A percentile compares a stretch with the other conserved stretches of the same genome.
Evolutionary conservation across 1,284 basidiomycete genomes (phyloP).

Genomic region (Ceratobasidium sp.): DNA sequence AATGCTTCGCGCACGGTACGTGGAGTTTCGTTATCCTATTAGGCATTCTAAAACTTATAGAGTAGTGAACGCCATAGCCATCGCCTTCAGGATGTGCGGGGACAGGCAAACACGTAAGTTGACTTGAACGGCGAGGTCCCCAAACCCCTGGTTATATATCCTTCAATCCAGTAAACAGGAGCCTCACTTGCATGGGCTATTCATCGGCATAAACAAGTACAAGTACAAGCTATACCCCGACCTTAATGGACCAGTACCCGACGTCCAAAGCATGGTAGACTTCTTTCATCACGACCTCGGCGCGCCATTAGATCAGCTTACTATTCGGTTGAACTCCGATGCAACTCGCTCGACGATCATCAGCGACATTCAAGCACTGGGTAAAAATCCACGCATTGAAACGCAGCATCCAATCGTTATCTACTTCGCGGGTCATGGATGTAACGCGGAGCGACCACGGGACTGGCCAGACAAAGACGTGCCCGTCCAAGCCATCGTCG

Average conservation of each 20-base stretch:
- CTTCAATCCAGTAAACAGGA: background rate
- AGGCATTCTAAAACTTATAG: too few species aligned
- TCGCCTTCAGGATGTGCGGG: too few species aligned
- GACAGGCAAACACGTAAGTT: too few species aligned
- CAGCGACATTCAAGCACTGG: conserved; percentile 67
- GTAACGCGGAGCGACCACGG: conserved; percentile 61
- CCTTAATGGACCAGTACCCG: background rate
- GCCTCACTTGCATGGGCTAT: background rate
- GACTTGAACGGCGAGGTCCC: too few species aligned
- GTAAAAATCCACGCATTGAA: conserved; percentile 70
- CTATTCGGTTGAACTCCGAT: conserved; percentile 67
- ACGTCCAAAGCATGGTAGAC: conserved; percentile 66
- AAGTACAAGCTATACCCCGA: background rate
- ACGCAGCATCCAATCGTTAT: conserved; percentile 72
- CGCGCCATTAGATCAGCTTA: conserved; percentile 71
- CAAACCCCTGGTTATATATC: too few species aligned
- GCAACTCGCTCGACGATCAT: conserved; percentile 73
- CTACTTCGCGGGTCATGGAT: conserved; percentile 78
- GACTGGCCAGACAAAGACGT: conserved; percentile 54
- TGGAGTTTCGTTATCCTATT: too few species aligned
- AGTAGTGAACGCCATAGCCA: too few species aligned
- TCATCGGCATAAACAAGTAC: conserved; percentile 33
- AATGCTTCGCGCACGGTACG: too few species aligned
- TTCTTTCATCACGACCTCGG: conserved; percentile 69
- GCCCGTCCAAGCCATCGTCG: conserved; percentile 70